Evolutionary conservation across 2,329 filamentous ascomycete species (phyloP), one percentile per base, ranked within the genome.

Genomic region (Fusarium sp.): DNA sequence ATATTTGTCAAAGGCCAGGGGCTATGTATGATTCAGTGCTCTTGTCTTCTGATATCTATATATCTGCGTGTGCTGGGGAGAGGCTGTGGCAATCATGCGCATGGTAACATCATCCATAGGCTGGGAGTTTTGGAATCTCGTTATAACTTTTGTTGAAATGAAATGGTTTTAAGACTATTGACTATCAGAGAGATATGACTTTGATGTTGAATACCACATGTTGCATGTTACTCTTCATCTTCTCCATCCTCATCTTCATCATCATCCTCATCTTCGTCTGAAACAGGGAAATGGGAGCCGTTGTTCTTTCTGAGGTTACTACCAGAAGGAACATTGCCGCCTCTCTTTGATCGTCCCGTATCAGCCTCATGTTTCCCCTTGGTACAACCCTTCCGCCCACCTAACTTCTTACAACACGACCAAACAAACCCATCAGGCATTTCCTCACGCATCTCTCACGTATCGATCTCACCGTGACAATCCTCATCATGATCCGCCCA

Each of bases 91-190:
- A 71, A 60, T 56, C 39, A 65, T 53, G 40, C 58, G 53, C 61
- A 57, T 53, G 47, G 56, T 52, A 65, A 64, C 44, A 72, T 73
- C 52, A 69, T 70, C 49, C 67, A 72, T 73, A 66, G 68, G 72
- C 44, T 33, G 48, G 72, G 71, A 72, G 72, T 74, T 67, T 57
- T 54, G 59, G 67, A 59, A 63, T 59, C 48, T 69, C 33, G 33
- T 33, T 58, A 61, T 60, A 40, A 55, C 39, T 54, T 30, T 30
- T 30, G 46, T 62, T 46, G 35, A 61, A 58, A 59, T 53, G 63
- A 55, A 24, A 56, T 43, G 35, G 55, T 40, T 70, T 47, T 22
- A 57, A 62, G 45, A 56, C 44, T 50, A 47, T 53, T 11, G 28
- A 6, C 8, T 37, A 37, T 7, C 9, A 17, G n/a, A 43, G 15